Evolutionary conservation across 2,329 filamentous ascomycete genomes (phyloP).

Genomic region (Colletotrichum sp.): DNA sequence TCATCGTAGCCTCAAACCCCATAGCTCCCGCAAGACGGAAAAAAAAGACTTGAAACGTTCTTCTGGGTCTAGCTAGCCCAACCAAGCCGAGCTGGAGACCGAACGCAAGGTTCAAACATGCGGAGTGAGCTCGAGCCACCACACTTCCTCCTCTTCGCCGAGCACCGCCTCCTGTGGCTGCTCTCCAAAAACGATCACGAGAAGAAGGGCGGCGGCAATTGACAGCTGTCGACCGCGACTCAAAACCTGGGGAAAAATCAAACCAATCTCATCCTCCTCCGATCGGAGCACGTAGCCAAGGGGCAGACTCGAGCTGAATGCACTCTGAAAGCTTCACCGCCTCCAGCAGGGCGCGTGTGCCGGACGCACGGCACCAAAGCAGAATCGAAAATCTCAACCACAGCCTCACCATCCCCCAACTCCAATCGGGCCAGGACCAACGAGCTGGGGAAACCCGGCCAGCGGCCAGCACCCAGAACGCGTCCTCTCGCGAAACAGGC

Average conservation of each 20-base stretch:
- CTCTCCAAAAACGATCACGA: background rate
- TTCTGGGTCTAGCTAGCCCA: background rate
- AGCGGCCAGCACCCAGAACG: background rate
- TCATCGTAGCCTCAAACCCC: background rate
- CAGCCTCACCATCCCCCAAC: background rate
- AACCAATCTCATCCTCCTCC: background rate
- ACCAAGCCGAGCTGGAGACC: background rate
- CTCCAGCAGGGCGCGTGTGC: background rate
- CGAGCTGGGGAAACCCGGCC: background rate
- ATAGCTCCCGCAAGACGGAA: background rate
- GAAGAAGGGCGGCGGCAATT: background rate
- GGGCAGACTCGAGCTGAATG: background rate
- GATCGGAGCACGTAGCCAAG: background rate
- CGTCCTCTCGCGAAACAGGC: background rate
- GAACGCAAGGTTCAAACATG: background rate
- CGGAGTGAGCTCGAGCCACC: constrained; percentile 5
- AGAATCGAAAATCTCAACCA: background rate
- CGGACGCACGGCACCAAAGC: background rate
- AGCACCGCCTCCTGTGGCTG: background rate
- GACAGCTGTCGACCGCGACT: background rate
- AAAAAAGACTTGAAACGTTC: background rate
- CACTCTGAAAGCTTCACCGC: background rate
- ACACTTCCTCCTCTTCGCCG: background rate
- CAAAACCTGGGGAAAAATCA: background rate
- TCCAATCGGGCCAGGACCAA: background rate